Evolutionary conservation across 2,329 filamentous ascomycete genomes (phyloP).

Genomic region (Cytospora mali): DNA sequence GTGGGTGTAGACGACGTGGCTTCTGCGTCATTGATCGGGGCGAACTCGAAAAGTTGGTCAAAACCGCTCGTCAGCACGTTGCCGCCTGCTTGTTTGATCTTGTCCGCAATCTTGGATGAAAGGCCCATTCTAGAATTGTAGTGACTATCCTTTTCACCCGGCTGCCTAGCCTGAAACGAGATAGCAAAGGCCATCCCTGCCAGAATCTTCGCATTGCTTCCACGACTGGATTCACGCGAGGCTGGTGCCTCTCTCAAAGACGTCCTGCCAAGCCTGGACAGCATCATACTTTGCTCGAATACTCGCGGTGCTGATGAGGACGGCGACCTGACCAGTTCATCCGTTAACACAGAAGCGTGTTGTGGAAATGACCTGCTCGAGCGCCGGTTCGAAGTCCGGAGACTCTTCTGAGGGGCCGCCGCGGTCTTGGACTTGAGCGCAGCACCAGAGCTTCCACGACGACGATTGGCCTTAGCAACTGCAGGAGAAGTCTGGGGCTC

Average conservation of each 20-base stretch:
- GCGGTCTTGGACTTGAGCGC: conserved; percentile 34
- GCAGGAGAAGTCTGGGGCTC: conserved; percentile 38
- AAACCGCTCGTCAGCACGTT: conserved; percentile 74
- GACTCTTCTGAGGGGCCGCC: conserved; percentile 30
- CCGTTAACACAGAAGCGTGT: conserved; percentile 48
- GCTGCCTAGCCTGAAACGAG: conserved; percentile 62
- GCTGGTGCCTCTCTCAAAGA: conserved; percentile 25
- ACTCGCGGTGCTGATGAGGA: conserved; percentile 37
- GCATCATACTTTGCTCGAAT: conserved; percentile 42
- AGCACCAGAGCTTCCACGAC: conserved; percentile 32
- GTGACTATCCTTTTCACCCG: conserved; percentile 57
- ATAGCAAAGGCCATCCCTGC: conserved; percentile 85
- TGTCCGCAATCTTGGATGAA: conserved; percentile 53
- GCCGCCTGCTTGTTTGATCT: conserved; percentile 74
- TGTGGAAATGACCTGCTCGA: conserved; percentile 28
- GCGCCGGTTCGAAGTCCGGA: conserved; percentile 35
- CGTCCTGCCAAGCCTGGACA: conserved; percentile 32
- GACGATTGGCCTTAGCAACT: conserved; percentile 36
- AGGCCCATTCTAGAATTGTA: conserved; percentile 40
- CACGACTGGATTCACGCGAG: conserved; percentile 19
- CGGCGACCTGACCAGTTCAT: conserved; percentile 50
- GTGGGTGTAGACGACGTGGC: conserved; percentile 34
- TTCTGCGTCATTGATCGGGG: conserved; percentile 39
- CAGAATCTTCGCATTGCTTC: conserved; percentile 55
- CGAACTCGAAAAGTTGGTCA: conserved; percentile 71